A percentile compares a stretch with the other conserved stretches of the same genome.
These are phyloP conservation scores for Aspergillus neotritici DNA, from an alignment of 2,329 filamentous ascomycete genomes.

Conservation along the genomic window DNA sequence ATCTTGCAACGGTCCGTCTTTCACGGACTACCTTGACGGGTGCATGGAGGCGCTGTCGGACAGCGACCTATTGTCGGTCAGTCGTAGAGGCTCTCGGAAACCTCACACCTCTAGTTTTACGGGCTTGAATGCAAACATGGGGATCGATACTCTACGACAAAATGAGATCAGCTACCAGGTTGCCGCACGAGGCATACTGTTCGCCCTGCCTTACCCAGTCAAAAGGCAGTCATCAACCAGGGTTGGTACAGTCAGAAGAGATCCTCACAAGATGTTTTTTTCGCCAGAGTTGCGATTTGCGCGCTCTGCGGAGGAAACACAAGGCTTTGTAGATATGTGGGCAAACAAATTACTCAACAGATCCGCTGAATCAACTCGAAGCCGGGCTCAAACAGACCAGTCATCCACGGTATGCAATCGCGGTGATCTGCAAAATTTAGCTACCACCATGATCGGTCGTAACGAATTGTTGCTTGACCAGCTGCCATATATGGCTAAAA, in stretches of 20 bases:
- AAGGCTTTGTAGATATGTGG: slow-evolving; percentile 54
- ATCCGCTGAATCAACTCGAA: slow-evolving; percentile 32
- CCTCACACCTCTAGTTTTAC: slow-evolving; percentile 50
- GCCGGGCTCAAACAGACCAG: background rate
- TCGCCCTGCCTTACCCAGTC: slow-evolving; percentile 79
- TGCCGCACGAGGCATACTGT: slow-evolving; percentile 78
- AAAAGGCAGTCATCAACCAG: slow-evolving; percentile 51
- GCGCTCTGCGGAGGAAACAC: slow-evolving; percentile 75
- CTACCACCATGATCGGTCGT: slow-evolving; percentile 31
- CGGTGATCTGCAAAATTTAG: slow-evolving; percentile 3
- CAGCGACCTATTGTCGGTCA: slow-evolving; percentile 75
- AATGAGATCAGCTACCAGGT: slow-evolving; percentile 93
- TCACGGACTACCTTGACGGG: slow-evolving; percentile 73
- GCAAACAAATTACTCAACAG: slow-evolving; percentile 30
- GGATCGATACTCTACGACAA: slow-evolving; percentile 68
- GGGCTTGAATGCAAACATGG: slow-evolving; percentile 49
- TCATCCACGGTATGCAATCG: background rate
- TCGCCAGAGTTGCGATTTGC: slow-evolving; percentile 78
- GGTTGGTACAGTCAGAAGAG: slow-evolving; percentile 37
- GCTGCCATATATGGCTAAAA: slow-evolving; percentile 75
- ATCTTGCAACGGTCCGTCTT: slow-evolving; percentile 64
- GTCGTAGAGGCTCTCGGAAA: slow-evolving; percentile 33
- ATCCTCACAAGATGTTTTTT: slow-evolving; percentile 86
- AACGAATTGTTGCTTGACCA: slow-evolving; percentile 62
- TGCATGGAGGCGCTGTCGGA: slow-evolving; percentile 84